A percentile compares a stretch with the other conserved stretches of the same genome.
Evolutionary conservation across 768 basidiomycete species (phyloP).

Genomic region (Rhizopogon sp.): DNA sequence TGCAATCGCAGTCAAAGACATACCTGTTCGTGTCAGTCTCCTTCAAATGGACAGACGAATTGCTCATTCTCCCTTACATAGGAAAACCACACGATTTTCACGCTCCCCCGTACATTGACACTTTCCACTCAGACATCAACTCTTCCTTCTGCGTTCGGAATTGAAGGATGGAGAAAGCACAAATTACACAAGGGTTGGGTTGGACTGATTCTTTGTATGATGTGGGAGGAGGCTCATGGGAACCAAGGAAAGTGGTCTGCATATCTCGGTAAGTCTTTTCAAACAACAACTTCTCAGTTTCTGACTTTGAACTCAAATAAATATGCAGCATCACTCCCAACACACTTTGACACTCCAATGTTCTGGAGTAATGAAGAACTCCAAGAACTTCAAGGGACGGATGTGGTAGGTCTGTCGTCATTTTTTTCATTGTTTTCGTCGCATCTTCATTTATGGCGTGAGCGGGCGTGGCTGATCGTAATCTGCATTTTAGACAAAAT

Average conservation of each 20-base stretch:
- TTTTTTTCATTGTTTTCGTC: neutral
- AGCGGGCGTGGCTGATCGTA: conserved; percentile 2
- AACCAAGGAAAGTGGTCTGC: conserved; percentile 57
- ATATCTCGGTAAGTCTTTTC: conserved; percentile 57
- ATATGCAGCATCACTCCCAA: conserved; percentile 55
- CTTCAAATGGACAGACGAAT: neutral
- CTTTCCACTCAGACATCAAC: conserved; percentile 75
- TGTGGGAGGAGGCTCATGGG: conserved; percentile 84
- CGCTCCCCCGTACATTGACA: conserved; percentile 71
- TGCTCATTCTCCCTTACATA: conserved; percentile 21
- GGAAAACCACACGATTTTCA: conserved; percentile 76
- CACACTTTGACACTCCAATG: conserved; percentile 83
- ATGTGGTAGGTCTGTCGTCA: conserved; percentile 69
- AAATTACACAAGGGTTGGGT: conserved; percentile 74
- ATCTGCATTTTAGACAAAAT: conserved; percentile 59
- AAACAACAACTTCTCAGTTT: neutral
- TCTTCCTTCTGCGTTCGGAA: conserved; percentile 56
- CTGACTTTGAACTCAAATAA: neutral
- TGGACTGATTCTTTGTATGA: conserved; percentile 87
- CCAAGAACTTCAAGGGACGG: conserved; percentile 71
- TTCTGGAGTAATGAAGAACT: conserved; percentile 83
- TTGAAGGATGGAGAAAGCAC: conserved; percentile 56
- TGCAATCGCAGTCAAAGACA: conserved; percentile 66
- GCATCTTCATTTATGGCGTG: neutral
- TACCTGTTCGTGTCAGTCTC: conserved; percentile 46